Evolutionary conservation across 331 rosid species (phyloP), one percentile per base, ranked within the genome.

Genomic region (Rhamnella rubrinervis): DNA sequence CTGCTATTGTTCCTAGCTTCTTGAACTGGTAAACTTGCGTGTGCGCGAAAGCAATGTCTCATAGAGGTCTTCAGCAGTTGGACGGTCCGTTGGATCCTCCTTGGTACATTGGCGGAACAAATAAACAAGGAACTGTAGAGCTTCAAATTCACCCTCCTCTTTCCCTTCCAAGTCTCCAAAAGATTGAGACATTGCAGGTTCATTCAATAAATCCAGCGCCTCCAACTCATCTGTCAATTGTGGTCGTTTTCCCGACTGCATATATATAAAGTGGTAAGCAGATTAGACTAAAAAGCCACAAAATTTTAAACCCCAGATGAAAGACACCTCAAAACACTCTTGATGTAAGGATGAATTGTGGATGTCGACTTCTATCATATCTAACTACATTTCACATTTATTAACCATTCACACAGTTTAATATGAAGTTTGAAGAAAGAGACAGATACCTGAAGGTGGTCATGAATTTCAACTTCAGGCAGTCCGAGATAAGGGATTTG

Each of bases 161-260:
- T 71, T 76, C 21, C 35, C 5, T 31, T 79, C 86, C 44, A 59
- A 75, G 66, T 80, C 90, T 23, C 72, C 84, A 38, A 75, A 78
- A 40, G 97, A 86, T 77, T 74, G 96, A 65, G 85, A 64, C 88
- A 83, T 80, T 31, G 87, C 65, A 62, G 92, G 86, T 71, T 83
- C 82, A 28, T 75, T 59, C 44, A 63, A 21, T 37, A 81, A 74
- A 67, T 80, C 73, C 70, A 87, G 52, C 6, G 49, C 82, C 82
- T 89, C 96, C 70, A 91, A 67, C 65, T 91, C 92, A 21, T 78
- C 87, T 0, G 88, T 80, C 81, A 95, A 77, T 61, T 31, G 80
- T 13, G 99, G 99, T 56, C 92, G 82, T 76, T 86, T 86, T 57
- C 97, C 85, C 75, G 61, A 73, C 99, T 91, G 86, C 35, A 78